Conservation (phyloP, 805 yeast species). For the Barnettozyma populi region DNA sequence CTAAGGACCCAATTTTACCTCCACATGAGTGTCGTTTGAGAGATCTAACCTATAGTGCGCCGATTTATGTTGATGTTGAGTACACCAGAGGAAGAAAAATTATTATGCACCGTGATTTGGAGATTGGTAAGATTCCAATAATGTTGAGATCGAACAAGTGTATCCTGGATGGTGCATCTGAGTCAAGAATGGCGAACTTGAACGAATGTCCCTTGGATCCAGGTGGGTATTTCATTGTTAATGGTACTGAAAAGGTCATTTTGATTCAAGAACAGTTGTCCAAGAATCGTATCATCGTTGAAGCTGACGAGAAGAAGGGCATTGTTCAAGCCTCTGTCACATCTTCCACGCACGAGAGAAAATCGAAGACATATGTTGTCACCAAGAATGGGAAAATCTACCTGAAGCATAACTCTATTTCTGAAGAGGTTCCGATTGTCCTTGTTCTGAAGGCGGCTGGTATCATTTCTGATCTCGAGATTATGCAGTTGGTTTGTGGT, state of each 20-base stretch:
- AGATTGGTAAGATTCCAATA: constrained; percentile 98
- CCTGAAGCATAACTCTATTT: constrained; percentile 89
- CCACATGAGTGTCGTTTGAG: constrained; percentile 96
- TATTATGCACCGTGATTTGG: constrained; percentile 82
- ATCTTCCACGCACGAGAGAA: constrained; percentile 96
- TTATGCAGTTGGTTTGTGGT: constrained; percentile 92
- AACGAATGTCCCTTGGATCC: constrained; percentile 98
- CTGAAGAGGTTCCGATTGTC: constrained; percentile 94
- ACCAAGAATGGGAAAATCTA: constrained; percentile 87
- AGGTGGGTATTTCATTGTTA: constrained; percentile 96
- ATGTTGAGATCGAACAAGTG: constrained; percentile 94
- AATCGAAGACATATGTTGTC: constrained; percentile 92
- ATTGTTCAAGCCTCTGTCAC: constrained; percentile 97
- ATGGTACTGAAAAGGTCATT: constrained; percentile 97
- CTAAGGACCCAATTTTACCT: constrained; percentile 59
- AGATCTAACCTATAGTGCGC: constrained; percentile 92
- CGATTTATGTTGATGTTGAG: constrained; percentile 93
- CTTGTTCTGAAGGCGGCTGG: constrained; percentile 94
- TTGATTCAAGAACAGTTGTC: constrained; percentile 95
- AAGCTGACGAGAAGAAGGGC: constrained; percentile 90
- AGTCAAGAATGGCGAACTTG: constrained; percentile 77
- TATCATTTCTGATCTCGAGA: constrained; percentile 83
- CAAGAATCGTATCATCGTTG: constrained; percentile 96
- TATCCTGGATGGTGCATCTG: constrained; percentile 72
- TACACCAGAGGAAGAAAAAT: constrained; percentile 93